Evolutionary conservation across 495 filamentous ascomycete genomes (phyloP), one percentile per base, ranked within the genome.

Genomic region (Aspergillus sclerotioniger): DNA sequence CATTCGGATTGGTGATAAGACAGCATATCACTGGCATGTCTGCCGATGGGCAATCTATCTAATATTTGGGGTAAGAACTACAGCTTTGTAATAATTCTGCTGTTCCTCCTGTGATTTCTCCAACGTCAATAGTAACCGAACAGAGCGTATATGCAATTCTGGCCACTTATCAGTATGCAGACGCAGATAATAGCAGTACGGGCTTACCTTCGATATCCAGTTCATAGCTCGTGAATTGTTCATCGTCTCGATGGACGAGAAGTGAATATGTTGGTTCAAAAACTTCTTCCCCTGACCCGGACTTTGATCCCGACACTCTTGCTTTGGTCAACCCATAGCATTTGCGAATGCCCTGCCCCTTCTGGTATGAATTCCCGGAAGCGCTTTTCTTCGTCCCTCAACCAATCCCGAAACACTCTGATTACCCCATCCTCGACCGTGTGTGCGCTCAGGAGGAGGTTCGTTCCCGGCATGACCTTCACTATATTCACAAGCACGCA

Each of bases 371-470:
- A 16, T 32, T 13, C 31, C 53, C 46, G 45, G 21, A 12, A 7
- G 9, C 17, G 47, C 19, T 59, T 49, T n/a, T 62, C 59, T 35
- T 67, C 73, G 53, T 73, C 73, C n/a, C 78, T 73, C 49, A 93
- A 70, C 90, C 90, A 92, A 35, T 82, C 73, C 32, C 87, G 77
- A 75, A 82, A 91, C 37, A 91, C 72, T 9, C 89, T 79, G 33
- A 87, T 70, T 17, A 89, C 72, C 9, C 82, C 83, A 53, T 91
- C 85, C 51, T 80, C 76, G 16, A 91, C 68, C 43, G 81, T 85
- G 51, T 84, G 77, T 49, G 83, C 81, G 62, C 81, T 83, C 43
- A 81, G 67, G 59, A 90, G 16, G 83, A 67, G 35, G 79, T 83
- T 58, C 58, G 74, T 62, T 8, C 78, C 78, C 7, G 85, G 83